Conservation (phyloP, 1,284 basidiomycete species). For the Fomitopsis pinicola region DNA sequence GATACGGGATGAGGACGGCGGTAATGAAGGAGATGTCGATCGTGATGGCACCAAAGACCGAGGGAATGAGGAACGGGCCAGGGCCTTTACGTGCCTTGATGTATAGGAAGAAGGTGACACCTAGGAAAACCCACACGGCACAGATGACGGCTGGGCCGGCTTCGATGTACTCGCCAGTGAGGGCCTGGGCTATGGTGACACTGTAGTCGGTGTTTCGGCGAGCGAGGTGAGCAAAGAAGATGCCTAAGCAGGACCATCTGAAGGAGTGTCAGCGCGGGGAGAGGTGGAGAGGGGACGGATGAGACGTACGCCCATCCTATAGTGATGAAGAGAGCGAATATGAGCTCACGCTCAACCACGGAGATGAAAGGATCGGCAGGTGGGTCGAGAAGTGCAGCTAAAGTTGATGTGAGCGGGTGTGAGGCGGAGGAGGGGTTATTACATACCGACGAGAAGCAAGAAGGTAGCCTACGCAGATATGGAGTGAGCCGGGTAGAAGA, state of each 20-base stretch:
- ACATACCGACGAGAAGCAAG: conserved; percentile 57
- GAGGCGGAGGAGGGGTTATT: not conserved
- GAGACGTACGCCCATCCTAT: conserved; percentile 60
- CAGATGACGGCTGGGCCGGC: conserved; percentile 58
- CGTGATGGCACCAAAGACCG: conserved; percentile 55
- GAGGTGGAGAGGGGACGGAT: not conserved
- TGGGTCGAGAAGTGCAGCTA: conserved; percentile 65
- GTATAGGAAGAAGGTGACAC: conserved; percentile 58
- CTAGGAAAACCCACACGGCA: conserved; percentile 64
- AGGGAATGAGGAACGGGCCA: conserved; percentile 59
- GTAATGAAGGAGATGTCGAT: conserved; percentile 60
- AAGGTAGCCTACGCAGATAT: conserved; percentile 49
- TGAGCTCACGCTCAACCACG: conserved; percentile 65
- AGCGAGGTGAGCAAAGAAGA: conserved; percentile 58
- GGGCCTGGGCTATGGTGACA: conserved; percentile 34
- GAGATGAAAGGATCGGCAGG: conserved; percentile 65
- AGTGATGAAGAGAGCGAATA: conserved; percentile 50
- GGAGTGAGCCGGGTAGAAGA: not conserved
- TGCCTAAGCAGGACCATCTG: conserved; percentile 67
- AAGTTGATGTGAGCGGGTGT: not conserved
- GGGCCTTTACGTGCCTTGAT: conserved; percentile 61
- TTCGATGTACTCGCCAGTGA: conserved; percentile 56
- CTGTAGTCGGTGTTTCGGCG: conserved; percentile 42
- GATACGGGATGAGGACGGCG: conserved; percentile 61
- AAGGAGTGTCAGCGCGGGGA: not conserved